Percentiles rank a stretch among this genome's conserved stretches.
Conservation (phyloP, 768 basidiomycete species). For the Cystoderma amianthinum region DNA sequence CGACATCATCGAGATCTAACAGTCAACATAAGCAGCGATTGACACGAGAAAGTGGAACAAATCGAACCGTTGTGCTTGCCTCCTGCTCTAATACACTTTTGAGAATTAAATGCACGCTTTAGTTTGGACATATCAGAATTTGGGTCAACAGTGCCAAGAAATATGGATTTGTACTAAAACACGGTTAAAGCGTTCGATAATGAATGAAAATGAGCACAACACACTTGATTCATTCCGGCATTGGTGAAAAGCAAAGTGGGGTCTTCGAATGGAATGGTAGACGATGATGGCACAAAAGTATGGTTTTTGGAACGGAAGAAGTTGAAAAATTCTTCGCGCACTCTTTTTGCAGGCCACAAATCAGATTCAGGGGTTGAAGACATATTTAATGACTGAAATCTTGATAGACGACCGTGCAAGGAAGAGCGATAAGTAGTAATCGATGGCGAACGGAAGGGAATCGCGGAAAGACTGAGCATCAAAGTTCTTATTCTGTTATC, state of each 20-base stretch:
- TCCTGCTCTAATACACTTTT: conserved; percentile 98
- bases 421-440: conserved; percentile 10
- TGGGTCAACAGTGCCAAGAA: conserved; percentile 97
- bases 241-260: conserved; percentile 97
- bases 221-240: conserved; percentile 93
- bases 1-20: conserved; percentile 95
- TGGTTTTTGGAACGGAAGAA: conserved; percentile 80
- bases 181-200: conserved; percentile 9
- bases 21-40: conserved; percentile 1
- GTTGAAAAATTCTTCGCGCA: conserved; percentile 87
- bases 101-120: conserved; percentile 91
- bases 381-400: conserved; percentile 21
- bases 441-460: conserved; percentile 18
- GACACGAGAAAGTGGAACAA: background rate
- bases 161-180: conserved; percentile 87
- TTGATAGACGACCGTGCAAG: conserved; percentile 3
- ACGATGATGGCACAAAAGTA: conserved; percentile 84
- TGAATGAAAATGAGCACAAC: conserved; percentile 6
- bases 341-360: conserved; percentile 74
- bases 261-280: conserved; percentile 96
- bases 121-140: conserved; percentile 86
- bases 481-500: background rate
- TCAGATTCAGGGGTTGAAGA: conserved; percentile 26
- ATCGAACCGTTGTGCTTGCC: conserved; percentile 92
- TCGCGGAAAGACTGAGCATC: no score